Percentiles rank a stretch among this genome's conserved stretches.
Conservation (phyloP, 2,329 filamentous ascomycete species). For the Ambrosiella xylebori region DNA sequence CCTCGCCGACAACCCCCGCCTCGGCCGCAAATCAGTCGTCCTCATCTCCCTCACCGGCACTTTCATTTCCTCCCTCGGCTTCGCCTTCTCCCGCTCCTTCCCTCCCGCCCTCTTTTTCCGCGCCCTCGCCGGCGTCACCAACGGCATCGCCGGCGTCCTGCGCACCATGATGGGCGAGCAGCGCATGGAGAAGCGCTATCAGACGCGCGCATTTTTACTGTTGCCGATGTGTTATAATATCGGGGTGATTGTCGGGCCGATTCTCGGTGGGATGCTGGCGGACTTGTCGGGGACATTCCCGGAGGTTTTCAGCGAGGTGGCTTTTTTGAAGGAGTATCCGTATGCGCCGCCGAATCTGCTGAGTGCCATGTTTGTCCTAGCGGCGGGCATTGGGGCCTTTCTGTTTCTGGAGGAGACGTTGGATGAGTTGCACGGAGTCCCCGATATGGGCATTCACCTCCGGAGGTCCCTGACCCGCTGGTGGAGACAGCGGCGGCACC, state of each 20-base stretch:
- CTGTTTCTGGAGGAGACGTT: slow-evolving; percentile 37
- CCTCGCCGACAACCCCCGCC: slow-evolving; percentile 42
- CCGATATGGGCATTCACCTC: slow-evolving; percentile 25
- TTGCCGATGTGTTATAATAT: slow-evolving; percentile 62
- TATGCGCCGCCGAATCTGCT: slow-evolving; percentile 39
- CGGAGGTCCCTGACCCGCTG: background rate
- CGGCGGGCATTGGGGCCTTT: slow-evolving; percentile 27
- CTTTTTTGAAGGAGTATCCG: slow-evolving; percentile 31
- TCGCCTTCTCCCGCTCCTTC: slow-evolving; percentile 50
- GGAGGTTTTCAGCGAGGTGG: slow-evolving; percentile 29
- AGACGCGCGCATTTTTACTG: slow-evolving; percentile 57
- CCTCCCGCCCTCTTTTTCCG: slow-evolving; percentile 59
- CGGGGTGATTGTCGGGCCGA: slow-evolving; percentile 54
- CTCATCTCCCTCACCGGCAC: slow-evolving; percentile 60
- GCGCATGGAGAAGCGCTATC: slow-evolving; percentile 45
- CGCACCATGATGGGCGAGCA: slow-evolving; percentile 63
- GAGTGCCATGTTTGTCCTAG: slow-evolving; percentile 30
- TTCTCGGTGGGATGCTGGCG: slow-evolving; percentile 52
- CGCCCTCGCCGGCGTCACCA: slow-evolving; percentile 55
- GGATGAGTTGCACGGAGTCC: slow-evolving; percentile 24
- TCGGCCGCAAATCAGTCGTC: slow-evolving; percentile 62
- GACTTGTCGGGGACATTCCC: slow-evolving; percentile 48
- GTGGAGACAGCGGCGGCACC: background rate
- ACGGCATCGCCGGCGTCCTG: slow-evolving; percentile 56
- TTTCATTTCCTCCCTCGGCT: slow-evolving; percentile 26